A percentile compares a stretch with the other conserved stretches of the same genome.
These are phyloP conservation scores for Leccinum subgranulosum DNA, from an alignment of 768 basidiomycete genomes.

Conservation along the genomic window DNA sequence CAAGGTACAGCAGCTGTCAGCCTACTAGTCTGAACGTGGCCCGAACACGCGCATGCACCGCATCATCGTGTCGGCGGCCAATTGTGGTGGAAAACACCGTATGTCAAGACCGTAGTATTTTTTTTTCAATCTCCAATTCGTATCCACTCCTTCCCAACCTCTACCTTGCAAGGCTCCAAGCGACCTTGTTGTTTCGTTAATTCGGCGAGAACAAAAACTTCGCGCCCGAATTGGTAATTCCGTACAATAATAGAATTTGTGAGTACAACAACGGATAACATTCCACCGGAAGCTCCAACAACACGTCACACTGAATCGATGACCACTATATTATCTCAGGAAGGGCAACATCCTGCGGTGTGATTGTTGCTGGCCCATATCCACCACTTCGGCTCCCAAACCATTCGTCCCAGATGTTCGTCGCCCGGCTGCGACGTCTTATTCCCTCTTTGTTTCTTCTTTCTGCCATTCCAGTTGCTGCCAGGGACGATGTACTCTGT, in stretches of 20 bases:
- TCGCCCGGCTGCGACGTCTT: slow-evolving; percentile 75
- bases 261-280: slow-evolving; percentile 25
- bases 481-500: slow-evolving; percentile 61
- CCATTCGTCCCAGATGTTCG: slow-evolving; percentile 46
- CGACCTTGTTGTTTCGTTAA: slow-evolving; percentile 5
- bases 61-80: background rate
- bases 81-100: background rate
- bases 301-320: background rate
- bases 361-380: slow-evolving; percentile 29
- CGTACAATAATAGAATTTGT: slow-evolving; percentile 31
- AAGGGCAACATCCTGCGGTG: slow-evolving; percentile 8
- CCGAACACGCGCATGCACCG: background rate
- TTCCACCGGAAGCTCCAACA: background rate
- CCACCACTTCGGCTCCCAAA: slow-evolving; percentile 11
- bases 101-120: background rate
- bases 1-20: background rate
- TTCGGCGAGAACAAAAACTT: slow-evolving; percentile 19
- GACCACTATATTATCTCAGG: slow-evolving; percentile 22
- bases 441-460: slow-evolving; percentile 39
- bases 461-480: slow-evolving; percentile 40
- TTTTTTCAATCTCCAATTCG: background rate
- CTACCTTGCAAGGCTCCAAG: background rate
- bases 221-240: background rate
- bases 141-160: background rate
- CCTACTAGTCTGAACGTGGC: too few species aligned